phyloP scores from a whole-genome alignment of 2,329 filamentous ascomycete genomes.

The Plenodomus tracheiphilus region DNA sequence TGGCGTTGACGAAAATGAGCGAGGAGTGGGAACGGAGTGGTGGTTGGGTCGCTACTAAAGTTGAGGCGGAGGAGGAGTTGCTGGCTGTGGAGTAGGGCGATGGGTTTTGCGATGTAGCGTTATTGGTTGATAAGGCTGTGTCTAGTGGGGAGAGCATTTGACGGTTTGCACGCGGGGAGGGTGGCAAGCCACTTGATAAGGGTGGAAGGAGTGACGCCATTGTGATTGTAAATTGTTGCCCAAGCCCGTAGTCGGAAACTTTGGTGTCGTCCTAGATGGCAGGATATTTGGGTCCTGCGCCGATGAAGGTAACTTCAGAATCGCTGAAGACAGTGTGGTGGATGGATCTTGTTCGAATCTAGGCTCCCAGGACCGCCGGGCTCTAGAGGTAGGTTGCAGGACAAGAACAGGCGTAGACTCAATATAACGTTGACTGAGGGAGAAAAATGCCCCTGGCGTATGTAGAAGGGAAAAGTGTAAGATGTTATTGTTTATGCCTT shows the following conservation, averaged over 20 bases:
- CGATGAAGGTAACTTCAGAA: too few relatives aligned
- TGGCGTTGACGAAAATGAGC: constrained; percentile 40
- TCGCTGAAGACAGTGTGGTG: too few relatives aligned
- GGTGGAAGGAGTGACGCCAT: too few relatives aligned
- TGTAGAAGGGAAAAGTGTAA: constrained; percentile 7
- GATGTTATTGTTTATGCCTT: background rate
- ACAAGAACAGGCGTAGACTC: constrained; percentile 14
- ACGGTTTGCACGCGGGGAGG: constrained; percentile 6
- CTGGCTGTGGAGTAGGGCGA: constrained; percentile 9
- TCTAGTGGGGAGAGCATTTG: background rate
- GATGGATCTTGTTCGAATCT: too few relatives aligned
- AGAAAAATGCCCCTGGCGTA: background rate
- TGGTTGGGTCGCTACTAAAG: constrained; percentile 16
- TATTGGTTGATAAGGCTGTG: constrained; percentile 8
- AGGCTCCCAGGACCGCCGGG: background rate
- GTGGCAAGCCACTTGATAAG: too few relatives aligned
- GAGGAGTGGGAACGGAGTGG: constrained; percentile 24
- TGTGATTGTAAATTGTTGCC: too few relatives aligned
- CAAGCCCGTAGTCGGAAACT: too few relatives aligned
- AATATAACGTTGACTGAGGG: too few relatives aligned
- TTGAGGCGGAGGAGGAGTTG: constrained; percentile 12
- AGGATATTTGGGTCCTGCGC: too few relatives aligned
- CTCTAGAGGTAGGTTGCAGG: constrained; percentile 7
- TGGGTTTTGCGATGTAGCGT: too few relatives aligned
- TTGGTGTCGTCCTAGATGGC: too few relatives aligned